Conservation (phyloP, 2,329 filamentous ascomycete species). For the Colletotrichum theobromicola region DNA sequence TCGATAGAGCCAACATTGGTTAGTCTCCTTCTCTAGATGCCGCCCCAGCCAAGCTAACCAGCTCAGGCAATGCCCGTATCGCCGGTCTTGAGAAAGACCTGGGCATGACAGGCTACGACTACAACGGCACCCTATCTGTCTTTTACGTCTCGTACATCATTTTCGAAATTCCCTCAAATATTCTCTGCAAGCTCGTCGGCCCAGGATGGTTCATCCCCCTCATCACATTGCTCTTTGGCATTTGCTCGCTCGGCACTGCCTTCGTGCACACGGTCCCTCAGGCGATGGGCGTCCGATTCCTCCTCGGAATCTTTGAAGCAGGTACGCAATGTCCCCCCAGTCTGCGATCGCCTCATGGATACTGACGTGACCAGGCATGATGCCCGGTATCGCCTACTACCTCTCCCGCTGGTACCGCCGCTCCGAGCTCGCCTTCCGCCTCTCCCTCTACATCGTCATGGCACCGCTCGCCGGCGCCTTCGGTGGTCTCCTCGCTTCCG, state of each 20-base stretch:
- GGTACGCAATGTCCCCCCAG: slow-evolving; percentile 47
- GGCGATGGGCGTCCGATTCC: slow-evolving; percentile 61
- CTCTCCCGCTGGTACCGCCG: slow-evolving; percentile 68
- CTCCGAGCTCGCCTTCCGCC: slow-evolving; percentile 65
- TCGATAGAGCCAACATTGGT: slow-evolving; percentile 72
- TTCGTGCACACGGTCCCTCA: slow-evolving; percentile 58
- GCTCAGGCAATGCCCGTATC: slow-evolving; percentile 61
- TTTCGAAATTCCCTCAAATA: slow-evolving; percentile 68
- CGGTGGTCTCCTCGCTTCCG: slow-evolving; percentile 67
- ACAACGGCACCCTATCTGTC: slow-evolving; percentile 64
- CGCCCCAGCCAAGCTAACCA: background rate
- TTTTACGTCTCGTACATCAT: slow-evolving; percentile 72
- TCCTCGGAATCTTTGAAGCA: slow-evolving; percentile 67
- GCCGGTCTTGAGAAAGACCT: slow-evolving; percentile 64
- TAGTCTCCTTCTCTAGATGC: slow-evolving; percentile 2
- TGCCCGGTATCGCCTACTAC: slow-evolving; percentile 72
- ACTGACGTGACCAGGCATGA: background rate
- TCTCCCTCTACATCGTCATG: slow-evolving; percentile 70
- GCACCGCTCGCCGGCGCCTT: slow-evolving; percentile 71
- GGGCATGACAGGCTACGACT: slow-evolving; percentile 59
- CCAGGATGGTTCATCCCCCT: slow-evolving; percentile 69
- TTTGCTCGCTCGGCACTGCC: slow-evolving; percentile 64
- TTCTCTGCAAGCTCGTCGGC: slow-evolving; percentile 67
- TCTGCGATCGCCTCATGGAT: background rate
- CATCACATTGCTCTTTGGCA: slow-evolving; percentile 62